Conservation (phyloP, 257 asterid species). For the Penstemon barbatus region DNA sequence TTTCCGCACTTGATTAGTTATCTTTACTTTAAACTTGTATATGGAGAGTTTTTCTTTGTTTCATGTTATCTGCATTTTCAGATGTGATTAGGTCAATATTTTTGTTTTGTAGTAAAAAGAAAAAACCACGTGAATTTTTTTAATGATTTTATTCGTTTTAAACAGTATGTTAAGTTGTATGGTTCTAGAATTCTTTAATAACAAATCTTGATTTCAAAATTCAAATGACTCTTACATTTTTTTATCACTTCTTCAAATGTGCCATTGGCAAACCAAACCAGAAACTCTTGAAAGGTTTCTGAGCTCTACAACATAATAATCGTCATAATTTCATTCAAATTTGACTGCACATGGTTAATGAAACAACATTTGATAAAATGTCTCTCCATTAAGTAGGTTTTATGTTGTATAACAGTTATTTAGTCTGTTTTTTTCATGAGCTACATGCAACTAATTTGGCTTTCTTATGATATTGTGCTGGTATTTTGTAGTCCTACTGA, state of each 20-base stretch:
- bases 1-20: neutral
- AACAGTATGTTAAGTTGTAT: neutral
- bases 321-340: neutral
- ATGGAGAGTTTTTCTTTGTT: neutral
- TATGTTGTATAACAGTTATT: neutral
- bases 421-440: neutral
- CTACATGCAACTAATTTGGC: slow-evolving; percentile 8
- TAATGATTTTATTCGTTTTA: neutral
- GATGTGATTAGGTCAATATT: neutral
- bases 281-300: too few relatives aligned
- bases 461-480: slow-evolving; percentile 1
- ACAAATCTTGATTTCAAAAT: too few relatives aligned
- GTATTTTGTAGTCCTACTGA: slow-evolving; percentile 60
- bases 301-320: neutral
- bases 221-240: too few relatives aligned
- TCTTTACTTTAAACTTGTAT: neutral
- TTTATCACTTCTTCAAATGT: too few relatives aligned
- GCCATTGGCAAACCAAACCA: too few relatives aligned
- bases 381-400: neutral
- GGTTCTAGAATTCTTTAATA: too few relatives aligned
- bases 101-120: neutral
- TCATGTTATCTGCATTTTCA: neutral
- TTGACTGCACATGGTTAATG: neutral
- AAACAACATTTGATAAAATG: neutral
- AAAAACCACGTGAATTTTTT: neutral